Percentiles rank a stretch among this genome's conserved stretches.
These are phyloP conservation scores for Talaromyces nanjingensis DNA, from an alignment of 495 filamentous ascomycete species.

Conservation along the genomic window DNA sequence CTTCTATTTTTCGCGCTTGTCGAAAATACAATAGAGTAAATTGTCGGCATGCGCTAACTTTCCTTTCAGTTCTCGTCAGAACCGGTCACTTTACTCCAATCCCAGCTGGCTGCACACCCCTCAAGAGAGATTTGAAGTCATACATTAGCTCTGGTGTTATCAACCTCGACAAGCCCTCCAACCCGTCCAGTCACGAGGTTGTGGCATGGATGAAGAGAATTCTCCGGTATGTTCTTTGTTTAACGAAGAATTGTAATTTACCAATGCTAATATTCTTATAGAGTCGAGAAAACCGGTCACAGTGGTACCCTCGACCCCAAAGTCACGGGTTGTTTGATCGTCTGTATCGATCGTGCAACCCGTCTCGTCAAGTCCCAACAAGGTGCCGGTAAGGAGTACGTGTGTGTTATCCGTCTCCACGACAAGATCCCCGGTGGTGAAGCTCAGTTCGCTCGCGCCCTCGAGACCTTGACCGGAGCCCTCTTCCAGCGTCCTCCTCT, in stretches of 20 bases:
- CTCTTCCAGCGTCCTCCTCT: conserved; percentile 95
- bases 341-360: conserved; percentile 92
- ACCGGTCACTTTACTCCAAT: conserved; percentile 94
- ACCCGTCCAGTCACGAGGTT: conserved; percentile 96
- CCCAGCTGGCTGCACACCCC: conserved; percentile 74
- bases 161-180: conserved; percentile 96
- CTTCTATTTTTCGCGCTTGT: no score
- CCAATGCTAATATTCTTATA: conserved; percentile 21
- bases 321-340: conserved; percentile 89
- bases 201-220: conserved; percentile 99
- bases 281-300: conserved; percentile 95
- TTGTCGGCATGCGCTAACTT: conserved; percentile 18
- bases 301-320: conserved; percentile 95
- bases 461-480: conserved; percentile 91
- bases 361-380: conserved; percentile 97
- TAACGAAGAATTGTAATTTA: no score
- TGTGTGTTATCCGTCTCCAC: conserved; percentile 84
- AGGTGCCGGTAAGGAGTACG: conserved; percentile 88
- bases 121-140: conserved; percentile 87
- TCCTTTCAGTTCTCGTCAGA: conserved; percentile 63
- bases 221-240: conserved; percentile 53
- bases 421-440: conserved; percentile 87
- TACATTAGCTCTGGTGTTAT: conserved; percentile 96
- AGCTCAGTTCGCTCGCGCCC: conserved; percentile 78
- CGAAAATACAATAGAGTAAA: no score